Conservation (phyloP, 2,329 filamentous ascomycete genomes). For the Cytospora mali region DNA sequence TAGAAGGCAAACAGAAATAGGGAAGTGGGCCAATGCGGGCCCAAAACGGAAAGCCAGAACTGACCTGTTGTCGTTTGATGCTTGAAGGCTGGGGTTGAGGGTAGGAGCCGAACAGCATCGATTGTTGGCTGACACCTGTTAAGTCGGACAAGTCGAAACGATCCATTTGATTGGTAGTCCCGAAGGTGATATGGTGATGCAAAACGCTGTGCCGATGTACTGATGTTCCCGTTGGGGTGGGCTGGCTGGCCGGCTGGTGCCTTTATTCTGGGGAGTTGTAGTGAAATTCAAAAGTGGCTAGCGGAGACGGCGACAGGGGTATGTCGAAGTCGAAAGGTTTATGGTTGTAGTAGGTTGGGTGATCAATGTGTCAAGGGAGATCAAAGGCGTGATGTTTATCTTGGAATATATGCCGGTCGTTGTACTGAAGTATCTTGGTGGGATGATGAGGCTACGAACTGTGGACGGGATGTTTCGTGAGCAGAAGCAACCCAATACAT, state of each 20-base stretch:
- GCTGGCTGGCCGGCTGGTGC: not conserved
- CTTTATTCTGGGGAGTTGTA: slow-evolving; percentile 12
- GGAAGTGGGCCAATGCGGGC: slow-evolving; percentile 8
- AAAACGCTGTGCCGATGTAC: slow-evolving; percentile 4
- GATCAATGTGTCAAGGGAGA: slow-evolving; percentile 15
- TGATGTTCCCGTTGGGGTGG: slow-evolving; percentile 1
- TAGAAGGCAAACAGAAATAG: not conserved
- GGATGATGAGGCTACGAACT: slow-evolving; percentile 25
- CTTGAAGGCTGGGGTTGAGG: slow-evolving; percentile 25
- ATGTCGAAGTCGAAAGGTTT: slow-evolving; percentile 19
- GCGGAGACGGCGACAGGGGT: slow-evolving; percentile 6
- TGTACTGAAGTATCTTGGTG: slow-evolving; percentile 16
- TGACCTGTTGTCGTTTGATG: slow-evolving; percentile 29
- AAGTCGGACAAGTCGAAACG: slow-evolving; percentile 25
- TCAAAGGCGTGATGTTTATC: slow-evolving; percentile 15
- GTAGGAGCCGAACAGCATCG: slow-evolving; percentile 25
- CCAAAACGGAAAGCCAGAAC: slow-evolving; percentile 10
- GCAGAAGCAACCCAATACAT: slow-evolving; percentile 28
- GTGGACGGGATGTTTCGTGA: slow-evolving; percentile 5
- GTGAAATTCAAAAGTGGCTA: not conserved
- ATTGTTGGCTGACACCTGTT: slow-evolving; percentile 26
- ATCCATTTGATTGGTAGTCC: slow-evolving; percentile 26
- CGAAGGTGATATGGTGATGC: slow-evolving; percentile 8
- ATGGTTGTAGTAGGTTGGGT: slow-evolving; percentile 14
- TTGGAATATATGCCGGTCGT: slow-evolving; percentile 7